Percentiles rank a stretch among this genome's conserved stretches.
phyloP scores from a whole-genome alignment of 768 basidiomycete genomes.

The Leucocoprinus birnbaumii region DNA sequence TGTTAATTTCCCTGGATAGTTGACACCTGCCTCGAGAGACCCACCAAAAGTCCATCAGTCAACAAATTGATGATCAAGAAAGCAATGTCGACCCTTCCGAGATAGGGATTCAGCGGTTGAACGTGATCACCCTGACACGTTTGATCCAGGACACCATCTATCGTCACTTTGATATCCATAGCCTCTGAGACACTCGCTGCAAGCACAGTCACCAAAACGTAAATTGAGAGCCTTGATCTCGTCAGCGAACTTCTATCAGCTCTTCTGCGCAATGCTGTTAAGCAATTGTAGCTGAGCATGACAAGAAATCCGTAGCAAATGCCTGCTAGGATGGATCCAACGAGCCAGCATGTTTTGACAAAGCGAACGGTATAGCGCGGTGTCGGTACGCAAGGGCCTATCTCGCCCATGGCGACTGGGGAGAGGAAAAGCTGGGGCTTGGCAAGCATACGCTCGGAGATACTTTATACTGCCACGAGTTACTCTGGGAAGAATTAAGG shows the following conservation, averaged over 20 bases:
- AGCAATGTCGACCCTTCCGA: not conserved
- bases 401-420: too few species aligned
- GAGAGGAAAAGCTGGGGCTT: too few species aligned
- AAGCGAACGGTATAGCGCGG: not conserved
- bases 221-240: not conserved
- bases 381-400: not conserved
- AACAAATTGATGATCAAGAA: not conserved
- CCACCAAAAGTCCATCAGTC: conserved; percentile 3
- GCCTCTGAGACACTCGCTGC: not conserved
- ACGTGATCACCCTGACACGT: not conserved
- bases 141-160: conserved; percentile 1
- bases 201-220: not conserved
- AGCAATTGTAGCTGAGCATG: not conserved
- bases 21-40: not conserved
- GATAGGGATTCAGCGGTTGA: not conserved
- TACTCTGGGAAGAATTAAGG: too few species aligned
- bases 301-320: not conserved
- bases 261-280: not conserved
- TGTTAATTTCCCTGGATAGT: not conserved
- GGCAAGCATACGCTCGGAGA: too few species aligned
- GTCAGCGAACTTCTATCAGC: not conserved
- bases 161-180: not conserved
- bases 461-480: too few species aligned
- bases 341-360: not conserved
- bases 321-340: not conserved